phyloP scores from a whole-genome alignment of 495 filamentous ascomycete species.

The Annulohypoxylon nitens region DNA sequence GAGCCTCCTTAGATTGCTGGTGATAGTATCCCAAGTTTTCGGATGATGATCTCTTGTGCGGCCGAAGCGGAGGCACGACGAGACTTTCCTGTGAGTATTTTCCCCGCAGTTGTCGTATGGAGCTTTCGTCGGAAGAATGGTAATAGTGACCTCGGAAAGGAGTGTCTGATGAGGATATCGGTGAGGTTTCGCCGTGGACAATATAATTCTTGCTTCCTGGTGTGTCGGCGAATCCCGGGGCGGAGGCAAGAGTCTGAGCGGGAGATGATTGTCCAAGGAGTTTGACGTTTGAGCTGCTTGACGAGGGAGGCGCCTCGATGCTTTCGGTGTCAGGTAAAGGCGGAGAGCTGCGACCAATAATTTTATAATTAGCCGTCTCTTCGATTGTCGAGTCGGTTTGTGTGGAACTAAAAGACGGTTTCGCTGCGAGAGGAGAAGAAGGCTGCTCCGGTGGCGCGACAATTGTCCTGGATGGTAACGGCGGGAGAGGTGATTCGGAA shows the following conservation, averaged over 20 bases:
- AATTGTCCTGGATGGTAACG: constrained; percentile 54
- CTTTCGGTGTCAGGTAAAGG: constrained; percentile 55
- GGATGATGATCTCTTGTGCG: constrained; percentile 58
- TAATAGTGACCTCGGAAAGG: constrained; percentile 37
- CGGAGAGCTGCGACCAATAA: constrained; percentile 60
- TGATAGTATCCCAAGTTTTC: constrained; percentile 63
- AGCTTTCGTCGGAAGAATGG: constrained; percentile 48
- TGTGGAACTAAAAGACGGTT: constrained; percentile 62
- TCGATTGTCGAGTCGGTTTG: constrained; percentile 60
- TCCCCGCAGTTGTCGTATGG: constrained; percentile 49
- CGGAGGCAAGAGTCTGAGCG: constrained; percentile 46
- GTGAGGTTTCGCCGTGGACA: constrained; percentile 58
- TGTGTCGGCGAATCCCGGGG: constrained; percentile 32
- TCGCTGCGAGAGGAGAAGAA: constrained; percentile 53
- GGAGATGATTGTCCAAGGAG: constrained; percentile 58
- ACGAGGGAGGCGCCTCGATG: constrained; percentile 51
- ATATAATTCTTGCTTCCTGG: constrained; percentile 60
- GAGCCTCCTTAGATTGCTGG: constrained; percentile 61
- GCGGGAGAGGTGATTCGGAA: constrained; percentile 54
- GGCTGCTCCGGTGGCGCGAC: constrained; percentile 43
- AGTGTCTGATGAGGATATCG: constrained; percentile 53
- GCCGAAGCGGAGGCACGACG: constrained; percentile 63
- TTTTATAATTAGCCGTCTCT: constrained; percentile 67
- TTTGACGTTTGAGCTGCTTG: constrained; percentile 58
- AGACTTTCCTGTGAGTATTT: constrained; percentile 69